Base-by-base conservation (phyloP, 805 yeast genomes). In the Candida glaebosa region DNA sequence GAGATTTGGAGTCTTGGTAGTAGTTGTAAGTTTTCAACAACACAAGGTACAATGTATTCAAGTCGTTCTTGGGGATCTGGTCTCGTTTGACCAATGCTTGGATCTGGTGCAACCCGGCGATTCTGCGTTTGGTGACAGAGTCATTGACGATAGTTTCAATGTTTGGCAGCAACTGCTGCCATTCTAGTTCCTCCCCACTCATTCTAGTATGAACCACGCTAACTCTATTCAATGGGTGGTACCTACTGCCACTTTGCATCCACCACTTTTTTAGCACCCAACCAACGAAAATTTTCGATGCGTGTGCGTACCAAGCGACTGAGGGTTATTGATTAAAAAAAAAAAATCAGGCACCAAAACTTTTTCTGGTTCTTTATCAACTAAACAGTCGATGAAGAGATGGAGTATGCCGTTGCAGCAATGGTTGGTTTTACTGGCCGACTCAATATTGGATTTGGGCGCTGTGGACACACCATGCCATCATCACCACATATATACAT, bases 381-480 rank as follows among this genome's bases (percentile, higher is more conserved):
- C 80, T 75, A 75, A 63, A 70, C 79, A 75, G 79, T 71, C 79
- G 64, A 71, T 72, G 79, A 76, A 60, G 79, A 72, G 52, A 63
- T 73, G 65, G 33, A 50, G 42, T 55, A 62, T 58, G 60, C 75
- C 69, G 66, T 60, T 62, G 51, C 63, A 65, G 69, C 56, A 48
- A 53, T 56, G 53, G 52, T 45, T 37, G 34, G 18, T 33, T 31
- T 30, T 18, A 31, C 34, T 30, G 19, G 42, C 46, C 56, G 50
- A 48, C 50, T 50, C 48, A 33, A 44, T 55, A 10, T 22, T n/a
- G n/a, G 10, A 44, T 38, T 55, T 60, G 78, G 75, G 75, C 76
- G 70, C 67, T 72, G 79, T 62, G 76, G 78, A 75, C 43, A 70
- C 73, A 63, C 67, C 75, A 70, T 60, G 73, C 75, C 66, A 48